These are phyloP conservation scores for Boletus rex-veris DNA, from an alignment of 768 basidiomycete species.

Conservation along the genomic window DNA sequence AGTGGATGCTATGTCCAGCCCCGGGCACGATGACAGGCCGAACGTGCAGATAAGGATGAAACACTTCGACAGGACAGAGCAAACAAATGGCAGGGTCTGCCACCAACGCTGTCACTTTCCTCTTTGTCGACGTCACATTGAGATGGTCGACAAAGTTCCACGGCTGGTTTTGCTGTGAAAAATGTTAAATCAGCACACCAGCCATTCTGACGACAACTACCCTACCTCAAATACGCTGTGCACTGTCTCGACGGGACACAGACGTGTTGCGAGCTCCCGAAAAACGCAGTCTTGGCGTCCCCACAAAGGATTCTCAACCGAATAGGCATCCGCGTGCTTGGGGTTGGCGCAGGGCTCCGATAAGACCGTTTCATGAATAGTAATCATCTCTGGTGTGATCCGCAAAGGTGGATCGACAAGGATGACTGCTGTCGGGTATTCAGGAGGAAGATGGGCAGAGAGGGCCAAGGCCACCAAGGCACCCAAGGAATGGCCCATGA, in stretches of 20 bases:
- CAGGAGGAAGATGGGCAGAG: not conserved
- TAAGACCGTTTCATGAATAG: not conserved
- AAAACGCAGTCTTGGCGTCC: too few species aligned
- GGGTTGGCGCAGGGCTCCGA: not conserved
- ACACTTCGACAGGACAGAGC: not conserved
- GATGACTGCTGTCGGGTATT: constrained; percentile 13
- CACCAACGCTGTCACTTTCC: constrained; percentile 14
- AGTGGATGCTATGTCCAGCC: constrained; percentile 24
- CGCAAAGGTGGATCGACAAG: constrained; percentile 22
- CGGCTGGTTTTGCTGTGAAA: constrained; percentile 10
- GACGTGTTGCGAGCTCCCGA: too few species aligned
- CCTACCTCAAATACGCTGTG: not conserved
- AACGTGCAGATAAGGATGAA: constrained; percentile 16
- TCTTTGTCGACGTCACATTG: not conserved
- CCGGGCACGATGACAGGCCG: constrained; percentile 12
- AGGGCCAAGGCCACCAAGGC: constrained; percentile 1
- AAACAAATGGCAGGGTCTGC: constrained; percentile 16
- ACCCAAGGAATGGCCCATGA: constrained; percentile 26
- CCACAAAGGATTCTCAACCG: constrained; percentile 1
- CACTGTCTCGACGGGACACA: too few species aligned
- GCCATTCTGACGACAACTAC: not conserved
- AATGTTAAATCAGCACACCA: not conserved
- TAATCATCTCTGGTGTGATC: not conserved
- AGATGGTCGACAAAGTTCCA: constrained; percentile 19
- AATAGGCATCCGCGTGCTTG: not conserved